Percentiles rank a stretch among this genome's conserved stretches.
Conservation (phyloP, 23 red algal species). For the Chondrus crispus region DNA sequence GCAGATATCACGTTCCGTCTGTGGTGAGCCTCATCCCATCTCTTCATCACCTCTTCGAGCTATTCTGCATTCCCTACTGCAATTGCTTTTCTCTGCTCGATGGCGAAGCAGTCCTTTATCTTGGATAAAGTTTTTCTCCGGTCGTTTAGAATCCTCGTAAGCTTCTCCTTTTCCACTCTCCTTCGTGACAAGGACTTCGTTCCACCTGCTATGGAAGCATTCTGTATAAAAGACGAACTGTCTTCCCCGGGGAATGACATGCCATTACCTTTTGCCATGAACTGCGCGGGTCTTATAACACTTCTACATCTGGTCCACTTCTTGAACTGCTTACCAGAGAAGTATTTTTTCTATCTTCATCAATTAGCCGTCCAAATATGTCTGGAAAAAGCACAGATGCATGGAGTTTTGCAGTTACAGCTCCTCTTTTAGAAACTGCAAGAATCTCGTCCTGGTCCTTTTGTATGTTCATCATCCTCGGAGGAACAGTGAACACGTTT, state of each 20-base stretch:
- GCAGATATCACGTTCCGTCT: not conserved
- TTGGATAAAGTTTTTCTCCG: not conserved
- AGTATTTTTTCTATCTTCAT: not conserved
- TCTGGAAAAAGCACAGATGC: not conserved
- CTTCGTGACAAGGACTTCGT: too few species aligned
- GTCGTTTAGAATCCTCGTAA: not conserved
- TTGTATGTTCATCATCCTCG: not conserved
- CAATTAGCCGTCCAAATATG: not conserved
- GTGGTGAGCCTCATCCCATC: not conserved
- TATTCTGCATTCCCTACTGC: too few species aligned
- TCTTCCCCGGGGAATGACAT: too few species aligned
- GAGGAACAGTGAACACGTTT: not conserved
- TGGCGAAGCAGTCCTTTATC: not conserved
- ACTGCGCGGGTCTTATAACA: not conserved
- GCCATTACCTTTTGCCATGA: too few species aligned
- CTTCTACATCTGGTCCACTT: not conserved
- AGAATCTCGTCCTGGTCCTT: not conserved
- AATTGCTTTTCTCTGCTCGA: too few species aligned
- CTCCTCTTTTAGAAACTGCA: not conserved
- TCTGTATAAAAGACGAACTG: too few species aligned
- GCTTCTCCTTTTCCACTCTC: too few species aligned
- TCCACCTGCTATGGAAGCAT: too few species aligned
- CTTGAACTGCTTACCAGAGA: not conserved
- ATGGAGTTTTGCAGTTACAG: not conserved
- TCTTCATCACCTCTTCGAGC: not conserved